These are phyloP conservation scores for Crithidia fasciculata DNA, from an alignment of 208 protist genomes.

Conservation along the genomic window DNA sequence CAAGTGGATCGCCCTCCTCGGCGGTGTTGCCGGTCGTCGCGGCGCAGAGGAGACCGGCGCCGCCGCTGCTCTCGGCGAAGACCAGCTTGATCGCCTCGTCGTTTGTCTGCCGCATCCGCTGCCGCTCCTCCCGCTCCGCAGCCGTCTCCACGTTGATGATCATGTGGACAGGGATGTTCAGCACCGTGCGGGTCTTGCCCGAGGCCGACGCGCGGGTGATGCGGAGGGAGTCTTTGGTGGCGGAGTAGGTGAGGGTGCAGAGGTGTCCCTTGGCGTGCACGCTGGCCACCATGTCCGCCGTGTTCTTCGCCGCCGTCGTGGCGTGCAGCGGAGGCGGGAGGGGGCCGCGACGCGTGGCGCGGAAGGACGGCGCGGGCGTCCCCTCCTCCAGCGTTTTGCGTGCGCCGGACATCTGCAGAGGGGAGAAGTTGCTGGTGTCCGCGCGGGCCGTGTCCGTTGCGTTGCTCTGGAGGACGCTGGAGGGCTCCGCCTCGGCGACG, in stretches of 20 bases:
- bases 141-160: slow-evolving; percentile 77
- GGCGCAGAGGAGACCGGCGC: slow-evolving; percentile 26
- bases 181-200: slow-evolving; percentile 38
- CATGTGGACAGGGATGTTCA: slow-evolving; percentile 55
- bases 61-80: slow-evolving; percentile 24
- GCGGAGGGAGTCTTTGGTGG: slow-evolving; percentile 22
- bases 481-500: not conserved
- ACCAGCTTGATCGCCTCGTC: slow-evolving; percentile 38
- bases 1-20: slow-evolving; percentile 19
- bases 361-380: not conserved
- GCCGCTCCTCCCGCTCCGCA: slow-evolving; percentile 53
- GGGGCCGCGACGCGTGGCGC: too few relatives aligned
- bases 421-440: not conserved
- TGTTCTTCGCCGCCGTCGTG: not conserved
- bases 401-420: not conserved
- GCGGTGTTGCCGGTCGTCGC: slow-evolving; percentile 3
- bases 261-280: slow-evolving; percentile 28
- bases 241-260: slow-evolving; percentile 47
- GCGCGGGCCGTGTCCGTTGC: slow-evolving; percentile 1
- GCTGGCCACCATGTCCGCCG: slow-evolving; percentile 17
- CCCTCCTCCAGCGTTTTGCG: not conserved
- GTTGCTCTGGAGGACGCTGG: slow-evolving; percentile 1
- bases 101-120: slow-evolving; percentile 31
- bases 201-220: slow-evolving; percentile 29
- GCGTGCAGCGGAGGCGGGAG: not conserved